These are phyloP conservation scores for Penicillium cataractarum DNA, from an alignment of 495 filamentous ascomycete species.

Conservation along the genomic window DNA sequence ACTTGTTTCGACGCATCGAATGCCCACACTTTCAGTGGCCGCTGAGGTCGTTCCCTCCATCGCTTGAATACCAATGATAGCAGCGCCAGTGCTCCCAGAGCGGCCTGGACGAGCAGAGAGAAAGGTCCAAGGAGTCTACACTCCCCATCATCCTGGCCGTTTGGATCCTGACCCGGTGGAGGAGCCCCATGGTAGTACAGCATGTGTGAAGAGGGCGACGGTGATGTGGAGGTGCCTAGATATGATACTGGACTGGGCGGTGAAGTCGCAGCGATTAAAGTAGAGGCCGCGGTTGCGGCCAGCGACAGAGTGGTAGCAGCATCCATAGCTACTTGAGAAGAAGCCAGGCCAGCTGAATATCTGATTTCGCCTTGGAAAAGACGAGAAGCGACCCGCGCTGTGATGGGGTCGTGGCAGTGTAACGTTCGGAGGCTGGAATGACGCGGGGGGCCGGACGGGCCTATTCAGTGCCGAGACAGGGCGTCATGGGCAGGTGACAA, in stretches of 20 bases:
- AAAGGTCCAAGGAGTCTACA: constrained; percentile 84
- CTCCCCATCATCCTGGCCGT: constrained; percentile 60
- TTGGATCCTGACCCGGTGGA: constrained; percentile 16
- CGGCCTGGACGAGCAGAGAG: constrained; percentile 84
- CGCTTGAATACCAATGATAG: constrained; percentile 89
- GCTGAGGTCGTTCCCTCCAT: constrained; percentile 87
- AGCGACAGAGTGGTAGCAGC: constrained; percentile 19
- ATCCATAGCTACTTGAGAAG: constrained; percentile 1
- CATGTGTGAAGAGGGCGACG: constrained; percentile 14
- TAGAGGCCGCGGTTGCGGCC: constrained; percentile 26
- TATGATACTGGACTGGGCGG: constrained; percentile 10
- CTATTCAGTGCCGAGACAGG: constrained; percentile 12
- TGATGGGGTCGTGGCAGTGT: constrained; percentile 8
- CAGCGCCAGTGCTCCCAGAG: constrained; percentile 82
- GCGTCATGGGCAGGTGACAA: constrained; percentile 1
- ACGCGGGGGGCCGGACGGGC: constrained; percentile 5
- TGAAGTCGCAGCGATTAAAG: constrained; percentile 24
- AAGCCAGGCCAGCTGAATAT: neutral
- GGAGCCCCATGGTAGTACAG: constrained; percentile 25
- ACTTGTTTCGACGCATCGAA: constrained; percentile 98
- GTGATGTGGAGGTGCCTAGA: constrained; percentile 10
- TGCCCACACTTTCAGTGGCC: constrained; percentile 91
- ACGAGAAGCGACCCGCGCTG: constrained; percentile 13
- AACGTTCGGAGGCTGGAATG: constrained; percentile 6
- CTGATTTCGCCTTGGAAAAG: neutral